Conservation (phyloP, 768 basidiomycete species). For the Russula abietina region DNA sequence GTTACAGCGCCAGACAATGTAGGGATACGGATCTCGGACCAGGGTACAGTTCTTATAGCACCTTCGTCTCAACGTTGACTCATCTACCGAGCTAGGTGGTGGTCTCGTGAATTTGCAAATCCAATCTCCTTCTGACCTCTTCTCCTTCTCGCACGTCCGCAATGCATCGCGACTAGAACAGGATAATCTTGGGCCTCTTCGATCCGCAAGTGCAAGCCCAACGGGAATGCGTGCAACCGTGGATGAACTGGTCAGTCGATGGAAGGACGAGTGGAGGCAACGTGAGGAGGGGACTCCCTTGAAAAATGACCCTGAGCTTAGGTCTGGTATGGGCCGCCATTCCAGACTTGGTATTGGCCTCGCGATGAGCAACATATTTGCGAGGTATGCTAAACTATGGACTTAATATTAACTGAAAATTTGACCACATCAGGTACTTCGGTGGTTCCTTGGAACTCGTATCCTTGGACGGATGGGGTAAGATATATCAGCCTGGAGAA, state of each 20-base stretch:
- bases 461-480: constrained; percentile 80
- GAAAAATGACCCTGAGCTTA: constrained; percentile 37
- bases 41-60: constrained; percentile 46
- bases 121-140: constrained; percentile 65
- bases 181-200: constrained; percentile 61
- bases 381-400: constrained; percentile 47
- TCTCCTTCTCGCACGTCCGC: constrained; percentile 83
- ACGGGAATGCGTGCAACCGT: constrained; percentile 72
- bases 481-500: constrained; percentile 27
- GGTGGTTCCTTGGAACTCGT: constrained; percentile 76
- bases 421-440: constrained; percentile 52
- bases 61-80: constrained; percentile 4
- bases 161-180: constrained; percentile 65
- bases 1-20: constrained; percentile 69
- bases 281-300: constrained; percentile 26
- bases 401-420: background rate
- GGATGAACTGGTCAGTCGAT: constrained; percentile 62
- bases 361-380: constrained; percentile 86
- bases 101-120: constrained; percentile 55
- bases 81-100: constrained; percentile 46
- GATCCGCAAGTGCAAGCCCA: constrained; percentile 52
- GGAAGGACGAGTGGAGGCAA: constrained; percentile 34
- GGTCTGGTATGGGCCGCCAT: constrained; percentile 46
- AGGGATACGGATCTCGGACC: constrained; percentile 82
- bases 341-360: constrained; percentile 74